Evolutionary conservation across 2,329 filamentous ascomycete species (phyloP).

Genomic region (Penicillium sp.): DNA sequence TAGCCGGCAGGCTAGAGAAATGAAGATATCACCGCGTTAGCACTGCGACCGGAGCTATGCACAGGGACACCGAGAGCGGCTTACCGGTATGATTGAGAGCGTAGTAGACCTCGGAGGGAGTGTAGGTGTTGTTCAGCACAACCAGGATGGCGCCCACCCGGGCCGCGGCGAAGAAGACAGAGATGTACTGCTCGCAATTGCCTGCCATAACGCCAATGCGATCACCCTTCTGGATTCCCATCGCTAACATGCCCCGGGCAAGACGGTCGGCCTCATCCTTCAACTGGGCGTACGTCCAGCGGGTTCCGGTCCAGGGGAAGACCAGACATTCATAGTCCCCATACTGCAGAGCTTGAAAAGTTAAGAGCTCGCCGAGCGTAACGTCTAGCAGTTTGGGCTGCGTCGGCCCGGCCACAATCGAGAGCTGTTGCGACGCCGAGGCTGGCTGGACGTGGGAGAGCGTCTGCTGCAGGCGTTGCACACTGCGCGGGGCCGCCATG

Average conservation of each 20-base stretch:
- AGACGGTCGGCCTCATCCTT: slow-evolving; percentile 61
- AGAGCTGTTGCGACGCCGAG: slow-evolving; percentile 30
- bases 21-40: neutral
- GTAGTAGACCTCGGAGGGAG: slow-evolving; percentile 67
- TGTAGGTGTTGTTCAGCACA: slow-evolving; percentile 81
- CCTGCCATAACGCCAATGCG: slow-evolving; percentile 71
- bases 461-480: slow-evolving; percentile 33
- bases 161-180: slow-evolving; percentile 70
- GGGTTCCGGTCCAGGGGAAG: slow-evolving; percentile 70
- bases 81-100: slow-evolving; percentile 67
- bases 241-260: slow-evolving; percentile 63
- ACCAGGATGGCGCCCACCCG: slow-evolving; percentile 66
- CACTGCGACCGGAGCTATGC: neutral
- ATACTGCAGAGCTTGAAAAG: slow-evolving; percentile 66
- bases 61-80: slow-evolving; percentile 19
- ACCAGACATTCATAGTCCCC: slow-evolving; percentile 66
- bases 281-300: slow-evolving; percentile 69
- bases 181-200: slow-evolving; percentile 58
- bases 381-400: slow-evolving; percentile 68
- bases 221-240: slow-evolving; percentile 66
- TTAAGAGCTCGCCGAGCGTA: slow-evolving; percentile 69
- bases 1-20: slow-evolving; percentile 60
- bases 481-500: slow-evolving; percentile 26
- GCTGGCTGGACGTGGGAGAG: slow-evolving; percentile 29
- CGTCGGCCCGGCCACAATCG: slow-evolving; percentile 65